Evolutionary conservation across 371 early-diverging fungal species (phyloP).

Genomic region (Fennellomyces sp.): DNA sequence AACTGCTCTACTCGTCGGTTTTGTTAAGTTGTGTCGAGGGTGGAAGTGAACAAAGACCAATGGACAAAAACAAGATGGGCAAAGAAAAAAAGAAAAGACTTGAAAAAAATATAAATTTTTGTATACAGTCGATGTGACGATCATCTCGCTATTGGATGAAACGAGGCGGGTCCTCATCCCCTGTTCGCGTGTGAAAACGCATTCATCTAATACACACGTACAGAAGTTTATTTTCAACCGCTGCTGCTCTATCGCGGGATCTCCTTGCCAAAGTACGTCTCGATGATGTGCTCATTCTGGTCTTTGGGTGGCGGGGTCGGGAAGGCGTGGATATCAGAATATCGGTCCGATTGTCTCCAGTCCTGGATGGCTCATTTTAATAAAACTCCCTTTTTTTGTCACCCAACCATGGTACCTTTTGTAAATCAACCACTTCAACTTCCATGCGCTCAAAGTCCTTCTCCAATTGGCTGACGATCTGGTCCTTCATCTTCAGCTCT

Average conservation of each 20-base stretch:
- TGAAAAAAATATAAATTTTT: background rate
- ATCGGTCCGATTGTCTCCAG: constrained; percentile 22
- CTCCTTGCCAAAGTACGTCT: background rate
- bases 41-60: constrained; percentile 8
- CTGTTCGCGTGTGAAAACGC: too few species aligned
- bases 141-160: background rate
- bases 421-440: constrained; percentile 39
- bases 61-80: constrained; percentile 4
- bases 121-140: background rate
- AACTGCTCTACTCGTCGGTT: constrained; percentile 5
- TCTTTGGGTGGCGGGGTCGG: constrained; percentile 26
- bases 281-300: background rate
- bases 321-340: constrained; percentile 37
- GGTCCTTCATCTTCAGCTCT: constrained; percentile 47
- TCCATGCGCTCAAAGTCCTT: constrained; percentile 50
- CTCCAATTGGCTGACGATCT: constrained; percentile 47
- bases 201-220: background rate
- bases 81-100: constrained; percentile 17
- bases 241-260: background rate
- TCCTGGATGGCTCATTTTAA: constrained; percentile 7
- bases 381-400: background rate
- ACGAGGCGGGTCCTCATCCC: background rate
- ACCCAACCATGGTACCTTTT: constrained; percentile 40
- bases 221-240: background rate
- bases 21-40: background rate